Base-by-base conservation (phyloP, 2,329 filamentous ascomycete genomes). In the Neospermospora avenae region DNA sequence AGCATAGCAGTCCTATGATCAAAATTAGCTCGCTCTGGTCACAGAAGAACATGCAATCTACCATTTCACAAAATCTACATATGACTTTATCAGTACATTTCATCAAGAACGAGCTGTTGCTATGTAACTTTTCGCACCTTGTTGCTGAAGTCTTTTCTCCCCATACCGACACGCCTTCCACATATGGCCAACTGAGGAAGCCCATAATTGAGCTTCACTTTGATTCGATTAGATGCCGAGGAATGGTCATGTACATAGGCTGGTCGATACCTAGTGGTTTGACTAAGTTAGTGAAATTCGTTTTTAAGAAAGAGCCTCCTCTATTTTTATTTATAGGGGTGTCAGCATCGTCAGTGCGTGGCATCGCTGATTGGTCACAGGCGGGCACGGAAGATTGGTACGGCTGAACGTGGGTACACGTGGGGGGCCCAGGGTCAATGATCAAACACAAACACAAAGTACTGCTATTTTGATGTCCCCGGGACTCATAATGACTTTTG, bases 1-100 rank as follows among this genome's bases (percentile, higher is more conserved):
- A 41, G 82, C 69, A 54, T 74, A 77, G 65, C 80, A 84, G 67
- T 84, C 81, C 72, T 85, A 22, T 16, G 7, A 20, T 24, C 4
- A 7, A 2, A 13, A 31, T 54, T 31, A 55, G 48, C n/a, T 49
- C 16, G 4, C 37, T 10, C 16, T 16, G 5, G 20, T 10, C 10
- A 25, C 14, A 10, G 13, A 25, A 24, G 10, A 2, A 35, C 13
- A 31, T 35, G 2, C 11, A 18, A 41, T 44, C 25, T 31, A 61
- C 62, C 46, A 61, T 57, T 55, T 63, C 58, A 54, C 59, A 61
- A 37, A 63, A 63, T 42, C 62, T 63, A 44, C 5, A n/a, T 13
- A n/a, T 37, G 11, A 11, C 7, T 37, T 13, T 51, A 22, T 18
- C 31, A 31, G 48, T 51, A 18, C 34, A 14, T 28, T 11, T 37